Percentiles rank a stretch among this genome's conserved stretches.
Evolutionary conservation across 306 rosid species (phyloP).

Genomic region (barrel medic (Medicago truncatula)): DNA sequence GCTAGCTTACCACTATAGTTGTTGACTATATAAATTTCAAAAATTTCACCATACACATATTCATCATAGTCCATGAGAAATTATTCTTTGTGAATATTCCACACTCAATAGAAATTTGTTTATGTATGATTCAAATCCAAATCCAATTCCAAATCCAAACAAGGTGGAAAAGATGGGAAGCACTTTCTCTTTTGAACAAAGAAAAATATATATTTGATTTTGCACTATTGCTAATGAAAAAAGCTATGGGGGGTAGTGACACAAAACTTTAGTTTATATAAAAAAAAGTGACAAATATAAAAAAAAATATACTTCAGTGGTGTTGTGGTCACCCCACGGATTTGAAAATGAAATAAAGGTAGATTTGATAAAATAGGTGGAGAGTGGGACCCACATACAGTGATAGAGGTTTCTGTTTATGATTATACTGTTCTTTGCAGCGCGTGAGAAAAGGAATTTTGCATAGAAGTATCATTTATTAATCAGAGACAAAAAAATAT

Average conservation of each 20-base stretch:
- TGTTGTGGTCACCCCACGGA: constrained; percentile 17
- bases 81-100: constrained; percentile 5
- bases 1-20: constrained; percentile 40
- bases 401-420: not conserved
- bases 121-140: constrained; percentile 34
- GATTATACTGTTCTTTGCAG: constrained; percentile 2
- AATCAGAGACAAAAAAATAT: not conserved
- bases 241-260: not conserved
- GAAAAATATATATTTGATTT: constrained; percentile 9
- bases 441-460: constrained; percentile 2
- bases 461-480: not conserved
- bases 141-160: constrained; percentile 9
- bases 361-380: constrained; percentile 8
- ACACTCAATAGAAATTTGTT: constrained; percentile 6
- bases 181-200: constrained; percentile 42
- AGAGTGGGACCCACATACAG: not conserved
- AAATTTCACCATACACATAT: constrained; percentile 47
- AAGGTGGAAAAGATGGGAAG: constrained; percentile 35
- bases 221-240: constrained; percentile 23
- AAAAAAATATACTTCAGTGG: not conserved
- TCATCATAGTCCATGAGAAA: constrained; percentile 66
- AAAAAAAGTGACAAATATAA: not conserved
- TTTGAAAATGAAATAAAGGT: constrained; percentile 26
- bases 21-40: constrained; percentile 34
- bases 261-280: constrained; percentile 33